Conservation (phyloP, 2,329 filamentous ascomycete species). For the Gaeumannomyces tritici region DNA sequence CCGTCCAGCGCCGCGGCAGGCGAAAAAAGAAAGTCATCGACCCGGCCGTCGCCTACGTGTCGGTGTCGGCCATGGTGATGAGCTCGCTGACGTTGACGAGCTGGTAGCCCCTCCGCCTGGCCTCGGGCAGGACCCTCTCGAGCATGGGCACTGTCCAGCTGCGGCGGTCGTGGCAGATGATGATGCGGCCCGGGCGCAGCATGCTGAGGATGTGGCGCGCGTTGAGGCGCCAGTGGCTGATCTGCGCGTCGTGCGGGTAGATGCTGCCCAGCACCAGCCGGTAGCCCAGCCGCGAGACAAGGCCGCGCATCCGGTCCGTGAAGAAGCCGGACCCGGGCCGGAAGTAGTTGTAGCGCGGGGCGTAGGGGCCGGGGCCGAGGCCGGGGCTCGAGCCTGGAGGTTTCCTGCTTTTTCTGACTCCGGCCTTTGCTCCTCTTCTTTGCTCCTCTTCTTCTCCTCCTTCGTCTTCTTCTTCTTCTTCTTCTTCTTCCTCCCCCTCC, state of each 20-base stretch:
- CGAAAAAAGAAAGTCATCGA: no score
- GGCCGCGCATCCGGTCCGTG: constrained; percentile 55
- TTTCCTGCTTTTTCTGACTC: no score
- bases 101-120: constrained; percentile 59
- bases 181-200: constrained; percentile 64
- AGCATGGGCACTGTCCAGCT: constrained; percentile 80
- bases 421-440: not conserved
- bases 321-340: constrained; percentile 82
- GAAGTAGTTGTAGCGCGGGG: constrained; percentile 56
- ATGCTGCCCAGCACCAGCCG: constrained; percentile 71
- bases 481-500: not conserved
- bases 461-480: no score
- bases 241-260: constrained; percentile 88
- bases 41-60: not conserved
- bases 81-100: constrained; percentile 64
- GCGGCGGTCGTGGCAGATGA: constrained; percentile 79
- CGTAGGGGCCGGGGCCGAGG: constrained; percentile 3
- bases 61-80: constrained; percentile 23
- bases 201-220: constrained; percentile 73
- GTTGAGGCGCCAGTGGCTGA: constrained; percentile 59
- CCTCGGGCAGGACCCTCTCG: constrained; percentile 58
- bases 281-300: constrained; percentile 54
- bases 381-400: no score
- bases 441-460: no score
- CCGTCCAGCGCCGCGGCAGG: no score